A percentile compares a stretch with the other conserved stretches of the same genome.
Evolutionary conservation across 192 early-diverging fungal species (phyloP).

Genomic region (Coemansia sp.): DNA sequence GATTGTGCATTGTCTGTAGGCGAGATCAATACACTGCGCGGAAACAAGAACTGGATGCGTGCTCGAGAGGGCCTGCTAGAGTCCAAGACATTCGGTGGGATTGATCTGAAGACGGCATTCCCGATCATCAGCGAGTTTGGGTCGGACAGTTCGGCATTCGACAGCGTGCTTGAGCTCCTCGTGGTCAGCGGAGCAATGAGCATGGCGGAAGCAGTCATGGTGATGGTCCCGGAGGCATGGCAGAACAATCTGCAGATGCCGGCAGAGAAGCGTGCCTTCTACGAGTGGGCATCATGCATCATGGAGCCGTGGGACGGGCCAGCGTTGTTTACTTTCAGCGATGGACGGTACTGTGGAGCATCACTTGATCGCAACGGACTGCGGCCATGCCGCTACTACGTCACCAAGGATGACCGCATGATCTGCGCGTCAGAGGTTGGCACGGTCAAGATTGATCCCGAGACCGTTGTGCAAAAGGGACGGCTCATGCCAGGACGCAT

Average conservation of each 20-base stretch:
- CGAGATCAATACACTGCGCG: slow-evolving; percentile 98
- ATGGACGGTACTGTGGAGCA: slow-evolving; percentile 97
- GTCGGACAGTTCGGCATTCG: slow-evolving; percentile 95
- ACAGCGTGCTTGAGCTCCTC: slow-evolving; percentile 95
- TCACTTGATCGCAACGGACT: slow-evolving; percentile 97
- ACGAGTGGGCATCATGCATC: slow-evolving; percentile 95
- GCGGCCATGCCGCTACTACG: slow-evolving; percentile 97
- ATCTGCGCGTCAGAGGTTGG: slow-evolving; percentile 98
- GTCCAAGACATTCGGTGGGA: slow-evolving; percentile 72
- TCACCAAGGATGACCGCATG: slow-evolving; percentile 90
- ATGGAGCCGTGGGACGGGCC: slow-evolving; percentile 99
- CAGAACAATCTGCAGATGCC: slow-evolving; percentile 86
- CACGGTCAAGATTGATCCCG: slow-evolving; percentile 80
- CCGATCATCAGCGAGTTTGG: slow-evolving; percentile 96
- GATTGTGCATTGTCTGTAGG: slow-evolving; percentile 35
- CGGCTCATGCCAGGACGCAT: slow-evolving; percentile 95
- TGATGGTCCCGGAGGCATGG: slow-evolving; percentile 99
- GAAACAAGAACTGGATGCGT: slow-evolving; percentile 99
- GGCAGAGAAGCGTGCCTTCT: slow-evolving; percentile 85
- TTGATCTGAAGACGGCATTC: slow-evolving; percentile 77
- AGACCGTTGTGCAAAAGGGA: slow-evolving; percentile 82
- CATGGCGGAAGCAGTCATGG: slow-evolving; percentile 96
- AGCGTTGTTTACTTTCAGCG: slow-evolving; percentile 95
- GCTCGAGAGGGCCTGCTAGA: slow-evolving; percentile 94
- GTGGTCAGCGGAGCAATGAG: slow-evolving; percentile 88